Conservation (phyloP, 495 filamentous ascomycete genomes). For the Penicillium lagena region DNA sequence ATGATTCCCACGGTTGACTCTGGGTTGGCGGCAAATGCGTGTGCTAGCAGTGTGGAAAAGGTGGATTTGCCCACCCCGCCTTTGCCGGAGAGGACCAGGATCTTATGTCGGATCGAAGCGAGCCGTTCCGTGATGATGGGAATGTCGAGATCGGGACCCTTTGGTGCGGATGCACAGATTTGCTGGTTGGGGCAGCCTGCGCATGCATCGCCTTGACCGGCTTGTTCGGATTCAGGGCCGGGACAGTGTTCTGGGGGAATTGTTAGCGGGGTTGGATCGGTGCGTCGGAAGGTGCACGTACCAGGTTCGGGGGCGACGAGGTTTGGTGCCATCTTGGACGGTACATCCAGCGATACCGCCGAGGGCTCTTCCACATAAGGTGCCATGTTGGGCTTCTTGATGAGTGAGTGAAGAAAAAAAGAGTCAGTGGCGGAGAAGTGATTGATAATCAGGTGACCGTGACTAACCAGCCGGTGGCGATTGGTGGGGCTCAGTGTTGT, state of each 20-base stretch:
- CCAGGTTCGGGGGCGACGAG: conserved; percentile 90
- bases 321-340: conserved; percentile 63
- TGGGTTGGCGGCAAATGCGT: conserved; percentile 76
- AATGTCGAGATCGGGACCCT: conserved; percentile 93
- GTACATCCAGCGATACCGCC: conserved; percentile 59
- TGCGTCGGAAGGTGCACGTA: conserved; percentile 12
- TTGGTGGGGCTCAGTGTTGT: conserved; percentile 20
- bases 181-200: conserved; percentile 91
- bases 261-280: no score
- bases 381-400: no score
- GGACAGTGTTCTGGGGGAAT: conserved; percentile 73
- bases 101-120: conserved; percentile 76
- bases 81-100: conserved; percentile 88
- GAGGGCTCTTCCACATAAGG: conserved; percentile 65
- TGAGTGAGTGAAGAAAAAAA: conserved; percentile 7
- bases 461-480: conserved; percentile 30
- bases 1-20: conserved; percentile 78
- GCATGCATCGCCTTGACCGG: conserved; percentile 83
- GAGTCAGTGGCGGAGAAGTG: conserved; percentile 21
- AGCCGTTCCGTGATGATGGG: conserved; percentile 80
- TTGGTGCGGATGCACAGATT: conserved; percentile 90
- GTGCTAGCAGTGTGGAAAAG: conserved; percentile 77
- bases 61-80: conserved; percentile 96
- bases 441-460: conserved; percentile 34
- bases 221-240: conserved; percentile 80